Evolutionary conservation across 441 rosid genomes (phyloP).

Genomic region (Erodium moschatum): DNA sequence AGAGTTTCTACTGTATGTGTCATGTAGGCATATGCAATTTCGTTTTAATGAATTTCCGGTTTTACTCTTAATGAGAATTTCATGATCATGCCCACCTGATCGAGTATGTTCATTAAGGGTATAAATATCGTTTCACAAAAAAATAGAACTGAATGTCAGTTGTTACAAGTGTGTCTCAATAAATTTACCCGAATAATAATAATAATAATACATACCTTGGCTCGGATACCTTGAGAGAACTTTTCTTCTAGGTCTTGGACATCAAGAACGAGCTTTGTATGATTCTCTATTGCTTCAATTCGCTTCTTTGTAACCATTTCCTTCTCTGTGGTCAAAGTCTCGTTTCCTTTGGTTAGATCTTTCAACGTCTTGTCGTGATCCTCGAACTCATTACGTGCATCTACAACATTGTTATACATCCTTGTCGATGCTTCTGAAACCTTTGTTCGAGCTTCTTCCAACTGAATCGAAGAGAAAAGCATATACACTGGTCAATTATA

Average conservation of each 20-base stretch:
- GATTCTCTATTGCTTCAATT: slow-evolving; percentile 66
- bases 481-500: neutral
- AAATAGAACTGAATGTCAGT: no score
- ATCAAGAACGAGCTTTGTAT: slow-evolving; percentile 86
- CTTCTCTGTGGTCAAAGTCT: slow-evolving; percentile 60
- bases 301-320: slow-evolving; percentile 55
- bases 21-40: no score
- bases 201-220: slow-evolving; percentile 61
- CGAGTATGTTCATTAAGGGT: no score
- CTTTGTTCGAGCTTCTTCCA: slow-evolving; percentile 60
- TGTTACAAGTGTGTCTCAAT: no score
- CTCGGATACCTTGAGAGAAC: slow-evolving; percentile 53
- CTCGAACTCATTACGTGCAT: slow-evolving; percentile 72
- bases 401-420: slow-evolving; percentile 62
- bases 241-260: slow-evolving; percentile 69
- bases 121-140: no score
- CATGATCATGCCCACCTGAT: no score
- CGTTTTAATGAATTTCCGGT: no score
- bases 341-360: slow-evolving; percentile 67
- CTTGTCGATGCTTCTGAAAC: slow-evolving; percentile 62
- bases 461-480: slow-evolving; percentile 32
- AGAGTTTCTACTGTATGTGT: no score
- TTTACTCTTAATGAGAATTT: no score
- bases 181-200: no score
- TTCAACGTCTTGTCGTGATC: slow-evolving; percentile 58